These are phyloP conservation scores for Astrocystis sublimbata DNA, from an alignment of 495 filamentous ascomycete species.

Conservation along the genomic window DNA sequence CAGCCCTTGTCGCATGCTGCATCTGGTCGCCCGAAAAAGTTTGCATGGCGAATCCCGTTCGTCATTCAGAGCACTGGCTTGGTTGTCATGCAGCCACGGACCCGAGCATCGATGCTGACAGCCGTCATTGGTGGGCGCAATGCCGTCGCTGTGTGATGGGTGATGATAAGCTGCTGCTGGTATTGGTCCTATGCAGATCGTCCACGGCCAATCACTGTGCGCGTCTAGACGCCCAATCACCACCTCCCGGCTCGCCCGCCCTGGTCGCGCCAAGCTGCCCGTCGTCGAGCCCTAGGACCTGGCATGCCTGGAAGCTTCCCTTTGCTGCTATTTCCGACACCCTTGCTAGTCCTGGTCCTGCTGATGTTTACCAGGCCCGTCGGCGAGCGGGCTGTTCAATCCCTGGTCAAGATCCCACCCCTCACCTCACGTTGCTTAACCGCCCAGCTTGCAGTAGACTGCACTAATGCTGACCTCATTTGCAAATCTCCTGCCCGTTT, in stretches of 20 bases:
- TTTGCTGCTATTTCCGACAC: constrained; percentile 19
- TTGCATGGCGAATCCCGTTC: constrained; percentile 12
- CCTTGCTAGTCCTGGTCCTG: constrained; percentile 20
- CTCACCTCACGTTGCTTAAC: constrained; percentile 35
- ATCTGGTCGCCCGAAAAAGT: not conserved
- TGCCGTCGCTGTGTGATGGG: constrained; percentile 30
- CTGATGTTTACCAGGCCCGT: too few relatives aligned
- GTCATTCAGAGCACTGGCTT: constrained; percentile 4
- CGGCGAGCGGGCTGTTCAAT: constrained; percentile 15
- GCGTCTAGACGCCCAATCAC: constrained; percentile 49
- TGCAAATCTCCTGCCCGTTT: constrained; percentile 17
- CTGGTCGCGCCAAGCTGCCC: constrained; percentile 15
- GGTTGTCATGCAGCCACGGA: constrained; percentile 15
- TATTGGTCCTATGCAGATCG: constrained; percentile 32
- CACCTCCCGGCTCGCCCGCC: constrained; percentile 32
- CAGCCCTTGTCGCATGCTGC: constrained; percentile 1
- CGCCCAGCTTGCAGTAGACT: constrained; percentile 47
- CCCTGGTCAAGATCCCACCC: constrained; percentile 20
- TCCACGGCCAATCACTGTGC: constrained; percentile 36
- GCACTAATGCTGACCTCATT: constrained; percentile 23
- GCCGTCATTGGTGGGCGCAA: constrained; percentile 20
- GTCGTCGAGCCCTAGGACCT: constrained; percentile 3
- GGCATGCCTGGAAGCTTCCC: constrained; percentile 17
- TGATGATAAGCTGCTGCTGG: constrained; percentile 24
- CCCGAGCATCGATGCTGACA: constrained; percentile 17